phyloP scores from a whole-genome alignment of 768 basidiomycete genomes.

The Suillus placidus region DNA sequence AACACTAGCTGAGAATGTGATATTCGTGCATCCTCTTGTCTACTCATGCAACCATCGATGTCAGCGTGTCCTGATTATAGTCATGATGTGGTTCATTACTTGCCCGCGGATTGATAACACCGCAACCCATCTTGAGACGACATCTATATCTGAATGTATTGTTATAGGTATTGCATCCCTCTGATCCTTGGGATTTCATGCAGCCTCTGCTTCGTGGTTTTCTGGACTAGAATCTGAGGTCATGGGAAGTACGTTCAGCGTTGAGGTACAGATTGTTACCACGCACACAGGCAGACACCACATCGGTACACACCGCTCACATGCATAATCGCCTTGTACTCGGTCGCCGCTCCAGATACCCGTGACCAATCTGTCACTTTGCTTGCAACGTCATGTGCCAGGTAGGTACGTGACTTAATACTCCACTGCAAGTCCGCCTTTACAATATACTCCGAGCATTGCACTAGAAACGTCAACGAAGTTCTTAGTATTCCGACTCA shows the following conservation, averaged over 20 bases:
- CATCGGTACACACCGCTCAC: not conserved
- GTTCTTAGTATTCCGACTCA: not conserved
- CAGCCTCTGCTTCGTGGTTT: not conserved
- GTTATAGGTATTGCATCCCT: not conserved
- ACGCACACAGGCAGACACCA: not conserved
- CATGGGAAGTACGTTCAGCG: not conserved
- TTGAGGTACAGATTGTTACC: not conserved
- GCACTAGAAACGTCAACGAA: not conserved
- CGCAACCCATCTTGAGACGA: not conserved
- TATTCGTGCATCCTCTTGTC: too few species aligned
- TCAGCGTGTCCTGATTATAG: too few species aligned
- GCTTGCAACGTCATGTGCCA: not conserved
- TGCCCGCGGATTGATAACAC: too few species aligned
- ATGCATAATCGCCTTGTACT: not conserved
- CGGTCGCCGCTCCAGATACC: not conserved
- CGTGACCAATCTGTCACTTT: not conserved
- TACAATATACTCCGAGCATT: not conserved
- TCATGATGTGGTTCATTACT: too few species aligned
- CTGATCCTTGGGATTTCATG: not conserved
- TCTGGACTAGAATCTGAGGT: not conserved
- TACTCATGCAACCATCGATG: too few species aligned
- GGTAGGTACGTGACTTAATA: not conserved
- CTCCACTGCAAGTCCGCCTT: not conserved
- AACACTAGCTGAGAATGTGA: too few species aligned
- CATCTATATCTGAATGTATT: not conserved